Evolutionary conservation across 768 basidiomycete species (phyloP).

Genomic region (Naematelia encephala): DNA sequence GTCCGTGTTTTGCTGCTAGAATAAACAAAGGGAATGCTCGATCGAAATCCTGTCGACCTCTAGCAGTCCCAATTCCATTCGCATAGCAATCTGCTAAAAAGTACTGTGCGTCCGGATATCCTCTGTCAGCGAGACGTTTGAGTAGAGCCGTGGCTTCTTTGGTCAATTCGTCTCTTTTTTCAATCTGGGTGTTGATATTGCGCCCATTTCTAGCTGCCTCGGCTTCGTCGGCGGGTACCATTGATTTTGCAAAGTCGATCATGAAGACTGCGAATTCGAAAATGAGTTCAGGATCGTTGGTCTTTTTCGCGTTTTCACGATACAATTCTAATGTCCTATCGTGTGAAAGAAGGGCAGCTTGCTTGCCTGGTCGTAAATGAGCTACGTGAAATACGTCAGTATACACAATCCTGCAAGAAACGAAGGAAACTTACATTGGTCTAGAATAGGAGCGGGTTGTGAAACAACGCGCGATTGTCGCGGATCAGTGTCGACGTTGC

Average conservation of each 20-base stretch:
- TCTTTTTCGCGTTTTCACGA: slow-evolving; percentile 96
- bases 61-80: slow-evolving; percentile 92
- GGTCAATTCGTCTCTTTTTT: slow-evolving; percentile 67
- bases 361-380: slow-evolving; percentile 85
- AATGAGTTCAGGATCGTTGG: slow-evolving; percentile 93
- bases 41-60: slow-evolving; percentile 92
- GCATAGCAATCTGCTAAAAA: slow-evolving; percentile 98
- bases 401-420: too few species aligned
- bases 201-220: slow-evolving; percentile 15
- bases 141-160: slow-evolving; percentile 82
- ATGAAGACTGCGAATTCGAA: slow-evolving; percentile 99
- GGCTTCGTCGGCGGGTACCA: slow-evolving; percentile 55
- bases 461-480: slow-evolving; percentile 28
- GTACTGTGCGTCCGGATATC: slow-evolving; percentile 91
- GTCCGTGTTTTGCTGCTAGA: slow-evolving; percentile 92
- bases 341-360: slow-evolving; percentile 88
- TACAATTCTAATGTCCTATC: slow-evolving; percentile 96
- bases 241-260: slow-evolving; percentile 91
- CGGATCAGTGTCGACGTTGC: slow-evolving; percentile 6
- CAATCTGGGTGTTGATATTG: slow-evolving; percentile 24
- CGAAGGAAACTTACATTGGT: slow-evolving; percentile 45
- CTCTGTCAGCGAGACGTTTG: slow-evolving; percentile 86
- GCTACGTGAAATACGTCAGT: slow-evolving; percentile 47
- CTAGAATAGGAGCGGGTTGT: slow-evolving; percentile 43
- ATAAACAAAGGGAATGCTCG: slow-evolving; percentile 94